Evolutionary conservation across 805 yeast genomes (phyloP).

Genomic region (Hanseniaspora guilliermondii): DNA sequence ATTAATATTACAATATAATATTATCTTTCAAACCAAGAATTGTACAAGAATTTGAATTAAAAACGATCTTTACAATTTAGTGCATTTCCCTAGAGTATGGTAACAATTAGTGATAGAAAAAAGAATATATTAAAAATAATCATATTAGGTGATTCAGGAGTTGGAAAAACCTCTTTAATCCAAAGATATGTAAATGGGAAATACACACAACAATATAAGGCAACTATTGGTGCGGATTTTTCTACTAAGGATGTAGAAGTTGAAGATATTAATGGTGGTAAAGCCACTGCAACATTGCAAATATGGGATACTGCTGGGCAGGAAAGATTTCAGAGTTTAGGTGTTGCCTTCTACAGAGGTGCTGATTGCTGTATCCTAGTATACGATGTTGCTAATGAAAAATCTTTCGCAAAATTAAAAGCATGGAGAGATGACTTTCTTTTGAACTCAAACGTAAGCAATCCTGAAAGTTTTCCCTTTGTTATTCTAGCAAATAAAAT

Average conservation of each 20-base stretch:
- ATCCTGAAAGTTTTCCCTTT: slow-evolving; percentile 93
- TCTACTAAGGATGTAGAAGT: slow-evolving; percentile 78
- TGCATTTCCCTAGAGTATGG: neutral
- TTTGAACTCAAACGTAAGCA: slow-evolving; percentile 81
- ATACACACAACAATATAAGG: slow-evolving; percentile 90
- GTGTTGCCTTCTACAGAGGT: slow-evolving; percentile 94
- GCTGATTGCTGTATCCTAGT: slow-evolving; percentile 96
- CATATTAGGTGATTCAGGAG: slow-evolving; percentile 93
- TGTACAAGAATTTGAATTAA: too few species aligned
- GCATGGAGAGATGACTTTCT: slow-evolving; percentile 93
- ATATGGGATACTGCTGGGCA: slow-evolving; percentile 99
- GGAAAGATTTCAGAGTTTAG: slow-evolving; percentile 90
- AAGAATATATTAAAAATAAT: slow-evolving; percentile 74
- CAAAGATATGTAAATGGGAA: slow-evolving; percentile 93
- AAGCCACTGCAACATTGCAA: slow-evolving; percentile 39
- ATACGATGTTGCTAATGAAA: slow-evolving; percentile 89
- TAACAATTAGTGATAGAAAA: slow-evolving; percentile 33
- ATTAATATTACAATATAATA: too few species aligned
- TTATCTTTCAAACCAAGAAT: too few species aligned
- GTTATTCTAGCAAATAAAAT: slow-evolving; percentile 90
- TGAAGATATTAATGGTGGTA: slow-evolving; percentile 44
- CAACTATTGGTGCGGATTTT: slow-evolving; percentile 96
- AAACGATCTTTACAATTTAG: neutral
- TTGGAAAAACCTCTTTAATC: slow-evolving; percentile 93
- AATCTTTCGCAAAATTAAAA: slow-evolving; percentile 77